phyloP scores from a whole-genome alignment of 73 alveolate genomes.

The Paramecium primaurelia region DNA sequence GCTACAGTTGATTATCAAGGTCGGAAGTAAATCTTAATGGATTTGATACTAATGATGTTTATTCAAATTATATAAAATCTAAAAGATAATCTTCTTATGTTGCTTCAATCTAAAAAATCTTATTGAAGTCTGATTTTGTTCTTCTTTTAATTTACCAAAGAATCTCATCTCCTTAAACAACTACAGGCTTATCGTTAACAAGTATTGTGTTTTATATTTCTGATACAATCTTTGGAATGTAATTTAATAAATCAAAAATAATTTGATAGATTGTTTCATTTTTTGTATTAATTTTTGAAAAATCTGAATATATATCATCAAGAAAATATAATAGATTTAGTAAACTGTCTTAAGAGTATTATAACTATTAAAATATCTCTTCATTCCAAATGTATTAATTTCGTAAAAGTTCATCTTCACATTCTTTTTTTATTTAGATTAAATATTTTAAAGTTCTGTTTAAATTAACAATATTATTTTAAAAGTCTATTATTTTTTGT shows the following conservation, averaged over 20 bases:
- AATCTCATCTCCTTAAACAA: background rate
- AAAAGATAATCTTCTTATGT: background rate
- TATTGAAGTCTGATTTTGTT: background rate
- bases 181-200: background rate
- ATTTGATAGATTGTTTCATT: background rate
- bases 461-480: too few species aligned
- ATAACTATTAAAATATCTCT: background rate
- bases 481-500: too few species aligned
- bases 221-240: too few species aligned
- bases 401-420: background rate
- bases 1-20: background rate
- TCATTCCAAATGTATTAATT: too few species aligned
- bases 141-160: background rate
- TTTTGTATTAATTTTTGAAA: background rate
- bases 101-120: background rate
- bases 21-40: background rate
- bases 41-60: background rate
- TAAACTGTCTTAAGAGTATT: background rate
- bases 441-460: background rate
- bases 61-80: background rate
- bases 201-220: background rate
- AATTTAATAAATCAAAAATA: too few species aligned
- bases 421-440: too few species aligned
- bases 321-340: too few species aligned
- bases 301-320: background rate